These are phyloP conservation scores for Gremmenia infestans DNA, from an alignment of 2,329 filamentous ascomycete genomes.

Conservation along the genomic window DNA sequence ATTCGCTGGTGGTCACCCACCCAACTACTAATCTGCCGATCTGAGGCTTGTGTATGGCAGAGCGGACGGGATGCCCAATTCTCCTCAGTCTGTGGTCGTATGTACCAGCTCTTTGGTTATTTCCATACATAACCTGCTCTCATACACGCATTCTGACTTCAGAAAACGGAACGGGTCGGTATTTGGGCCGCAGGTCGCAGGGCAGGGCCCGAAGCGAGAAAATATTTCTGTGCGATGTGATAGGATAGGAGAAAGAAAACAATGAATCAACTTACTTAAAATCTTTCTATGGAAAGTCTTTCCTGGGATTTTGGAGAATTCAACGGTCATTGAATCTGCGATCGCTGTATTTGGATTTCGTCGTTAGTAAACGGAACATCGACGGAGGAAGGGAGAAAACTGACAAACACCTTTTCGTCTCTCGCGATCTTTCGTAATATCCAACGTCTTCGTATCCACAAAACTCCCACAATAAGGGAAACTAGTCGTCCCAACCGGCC, in stretches of 20 bases:
- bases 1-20: constrained; percentile 25
- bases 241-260: not conserved
- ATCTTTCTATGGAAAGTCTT: constrained; percentile 76
- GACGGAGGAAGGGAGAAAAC: constrained; percentile 20
- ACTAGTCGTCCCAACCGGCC: constrained; percentile 36
- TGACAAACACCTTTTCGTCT: constrained; percentile 47
- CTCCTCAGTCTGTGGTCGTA: constrained; percentile 15
- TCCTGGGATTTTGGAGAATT: constrained; percentile 67
- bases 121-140: not conserved
- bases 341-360: constrained; percentile 38
- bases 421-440: constrained; percentile 65
- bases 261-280: constrained; percentile 47
- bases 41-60: no score
- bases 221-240: no score
- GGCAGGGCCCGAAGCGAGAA: not conserved
- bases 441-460: constrained; percentile 70
- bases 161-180: not conserved
- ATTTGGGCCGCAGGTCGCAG: not conserved
- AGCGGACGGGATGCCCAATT: constrained; percentile 24
- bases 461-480: constrained; percentile 88
- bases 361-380: constrained; percentile 13
- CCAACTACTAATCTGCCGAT: no score
- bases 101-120: constrained; percentile 1
- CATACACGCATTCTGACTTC: not conserved
- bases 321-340: constrained; percentile 72